Base-by-base conservation (phyloP, 441 rosid genomes). In the Dalechampia spathulata region DNA sequence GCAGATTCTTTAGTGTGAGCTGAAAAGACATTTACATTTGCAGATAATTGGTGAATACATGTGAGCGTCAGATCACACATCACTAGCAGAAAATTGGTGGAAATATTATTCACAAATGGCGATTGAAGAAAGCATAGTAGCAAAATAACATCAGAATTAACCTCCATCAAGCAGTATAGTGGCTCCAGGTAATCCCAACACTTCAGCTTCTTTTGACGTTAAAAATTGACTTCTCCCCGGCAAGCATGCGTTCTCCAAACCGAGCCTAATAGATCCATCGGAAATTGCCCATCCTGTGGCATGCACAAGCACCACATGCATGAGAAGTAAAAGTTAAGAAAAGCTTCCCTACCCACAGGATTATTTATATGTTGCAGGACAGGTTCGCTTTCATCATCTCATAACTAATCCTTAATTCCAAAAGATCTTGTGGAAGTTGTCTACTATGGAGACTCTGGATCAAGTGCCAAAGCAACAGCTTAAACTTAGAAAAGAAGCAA, bases 1-100 rank as follows among this genome's bases (percentile, higher is more conserved):
- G 94, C 94, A 15, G 97, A 87, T 56, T 92, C 98, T 63, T 78
- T 84, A 9, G 96, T 92, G 64, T 88, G 96, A 4, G 98, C 95
- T 92, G 86, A 51, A 56, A 66, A 58, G 58, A 30, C 14, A 53
- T 49, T 16, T 32, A 39, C 44, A 25, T 25, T n/a, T 5, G 44
- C 46, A 36, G 34, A 54, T 49, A 55, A 60, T 30, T 43, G 16
- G 41, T 39, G 2, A 58, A 17, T 22, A 54, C 34, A 8, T 30
- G 34, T 30, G 4, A n/a, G 34, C 4, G 34, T 30, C 4, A 30
- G 4, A 30, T 30, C 34, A 3, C 34, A 8, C 34, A n/a, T n/a
- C n/a, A n/a, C n/a, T n/a, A n/a, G n/a, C n/a, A n/a, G n/a, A n/a
- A n/a, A n/a, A n/a, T n/a, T n/a, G n/a, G n/a, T n/a, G n/a, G n/a